Conservation (phyloP, 2,329 filamentous ascomycete species). For the Claviceps sp. region DNA sequence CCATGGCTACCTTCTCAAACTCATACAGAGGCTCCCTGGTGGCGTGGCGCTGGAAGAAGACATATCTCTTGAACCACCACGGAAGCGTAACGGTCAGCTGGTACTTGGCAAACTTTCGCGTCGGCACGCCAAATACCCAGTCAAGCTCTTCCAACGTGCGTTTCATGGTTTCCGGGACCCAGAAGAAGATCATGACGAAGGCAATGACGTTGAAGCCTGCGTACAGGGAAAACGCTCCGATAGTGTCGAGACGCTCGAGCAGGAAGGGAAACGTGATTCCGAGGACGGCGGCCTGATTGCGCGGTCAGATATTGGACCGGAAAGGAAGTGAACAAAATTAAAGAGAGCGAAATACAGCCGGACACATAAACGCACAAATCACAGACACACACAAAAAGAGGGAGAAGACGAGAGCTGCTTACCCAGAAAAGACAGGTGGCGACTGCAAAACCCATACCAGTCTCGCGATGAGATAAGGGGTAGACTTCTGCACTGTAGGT, state of each 20-base stretch:
- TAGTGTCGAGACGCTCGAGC: constrained; percentile 19
- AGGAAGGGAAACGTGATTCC: constrained; percentile 39
- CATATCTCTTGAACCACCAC: constrained; percentile 19
- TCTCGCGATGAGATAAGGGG: constrained; percentile 48
- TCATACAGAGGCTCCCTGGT: constrained; percentile 23
- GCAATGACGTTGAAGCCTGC: constrained; percentile 42
- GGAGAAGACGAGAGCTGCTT: neutral
- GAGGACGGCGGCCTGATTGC: constrained; percentile 27
- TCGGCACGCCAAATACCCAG: constrained; percentile 35
- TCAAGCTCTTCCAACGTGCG: constrained; percentile 37
- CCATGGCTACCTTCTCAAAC: constrained; percentile 17
- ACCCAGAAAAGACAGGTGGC: constrained; percentile 43
- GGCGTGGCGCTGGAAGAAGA: constrained; percentile 19
- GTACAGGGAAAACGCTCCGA: constrained; percentile 35
- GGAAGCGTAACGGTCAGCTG: constrained; percentile 20
- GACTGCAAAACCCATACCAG: constrained; percentile 51
- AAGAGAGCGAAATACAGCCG: too few species aligned
- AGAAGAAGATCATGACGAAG: constrained; percentile 39
- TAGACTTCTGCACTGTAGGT: constrained; percentile 51
- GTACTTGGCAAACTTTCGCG: constrained; percentile 27
- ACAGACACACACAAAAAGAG: neutral
- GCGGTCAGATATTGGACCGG: neutral
- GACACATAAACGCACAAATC: neutral
- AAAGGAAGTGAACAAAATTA: too few species aligned
- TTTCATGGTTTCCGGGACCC: constrained; percentile 40